Conservation (phyloP, 192 early-diverging fungal species). For the Coemansia sp. region DNA sequence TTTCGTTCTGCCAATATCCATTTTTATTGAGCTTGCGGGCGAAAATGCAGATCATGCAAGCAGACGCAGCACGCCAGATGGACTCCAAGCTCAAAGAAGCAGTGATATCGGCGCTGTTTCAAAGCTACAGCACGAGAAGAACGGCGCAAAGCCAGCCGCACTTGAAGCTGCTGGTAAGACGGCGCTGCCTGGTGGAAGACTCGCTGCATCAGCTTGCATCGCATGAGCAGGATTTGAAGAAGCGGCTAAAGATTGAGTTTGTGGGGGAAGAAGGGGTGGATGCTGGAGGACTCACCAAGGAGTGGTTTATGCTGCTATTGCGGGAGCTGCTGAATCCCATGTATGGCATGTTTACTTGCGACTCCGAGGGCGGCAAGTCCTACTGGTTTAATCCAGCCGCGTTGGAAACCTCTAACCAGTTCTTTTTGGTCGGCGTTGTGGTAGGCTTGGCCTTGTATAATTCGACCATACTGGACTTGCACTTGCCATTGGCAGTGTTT, state of each 20-base stretch:
- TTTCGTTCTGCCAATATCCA: constrained; percentile 83
- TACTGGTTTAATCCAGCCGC: constrained; percentile 79
- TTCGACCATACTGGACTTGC: constrained; percentile 87
- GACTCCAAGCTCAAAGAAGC: constrained; percentile 70
- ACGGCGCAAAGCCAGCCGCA: constrained; percentile 49
- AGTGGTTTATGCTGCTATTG: constrained; percentile 94
- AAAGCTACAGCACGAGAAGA: constrained; percentile 22
- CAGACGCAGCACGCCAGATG: constrained; percentile 75
- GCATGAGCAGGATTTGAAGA: constrained; percentile 81
- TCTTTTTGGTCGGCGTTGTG: constrained; percentile 86
- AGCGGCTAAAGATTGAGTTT: constrained; percentile 89
- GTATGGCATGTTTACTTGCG: constrained; percentile 80
- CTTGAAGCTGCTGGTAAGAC: constrained; percentile 60
- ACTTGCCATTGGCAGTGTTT: constrained; percentile 74
- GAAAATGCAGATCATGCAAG: constrained; percentile 75
- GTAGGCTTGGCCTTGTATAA: constrained; percentile 94
- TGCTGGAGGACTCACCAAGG: constrained; percentile 94
- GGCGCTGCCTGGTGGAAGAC: constrained; percentile 69
- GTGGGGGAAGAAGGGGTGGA: constrained; percentile 93
- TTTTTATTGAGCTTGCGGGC: constrained; percentile 72
- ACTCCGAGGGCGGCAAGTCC: constrained; percentile 43
- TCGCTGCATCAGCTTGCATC: constrained; percentile 73
- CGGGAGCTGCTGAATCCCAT: constrained; percentile 90
- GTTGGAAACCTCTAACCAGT: constrained; percentile 77
- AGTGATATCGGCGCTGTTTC: constrained; percentile 59